Conservation (phyloP, 345 rosid species). For the Rhizophora mangle region DNA sequence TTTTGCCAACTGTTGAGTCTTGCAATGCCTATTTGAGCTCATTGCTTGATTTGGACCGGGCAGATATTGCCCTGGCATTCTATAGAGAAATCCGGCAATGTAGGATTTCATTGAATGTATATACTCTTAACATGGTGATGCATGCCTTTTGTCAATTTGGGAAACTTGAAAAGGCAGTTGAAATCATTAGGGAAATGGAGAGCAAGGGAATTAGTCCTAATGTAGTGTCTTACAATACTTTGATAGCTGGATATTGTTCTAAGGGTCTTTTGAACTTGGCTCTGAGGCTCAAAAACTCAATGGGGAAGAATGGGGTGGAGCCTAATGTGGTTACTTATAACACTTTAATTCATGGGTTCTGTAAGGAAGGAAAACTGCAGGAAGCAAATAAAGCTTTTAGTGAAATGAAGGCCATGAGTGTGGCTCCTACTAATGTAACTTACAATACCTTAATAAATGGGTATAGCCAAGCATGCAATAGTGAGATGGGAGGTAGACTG, state of each 20-base stretch:
- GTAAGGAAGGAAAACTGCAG: conserved; percentile 47
- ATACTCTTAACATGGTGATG: conserved; percentile 70
- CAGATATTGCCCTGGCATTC: conserved; percentile 57
- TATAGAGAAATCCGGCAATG: conserved; percentile 60
- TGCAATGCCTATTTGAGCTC: conserved; percentile 84
- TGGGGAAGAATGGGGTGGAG: conserved; percentile 47
- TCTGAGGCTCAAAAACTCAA: conserved; percentile 51
- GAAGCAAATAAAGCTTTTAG: conserved; percentile 60
- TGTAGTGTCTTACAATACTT: conserved; percentile 54
- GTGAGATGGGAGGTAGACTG: conserved; percentile 56
- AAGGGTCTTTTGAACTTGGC: conserved; percentile 67
- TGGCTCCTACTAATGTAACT: conserved; percentile 57
- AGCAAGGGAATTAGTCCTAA: conserved; percentile 48
- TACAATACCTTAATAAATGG: conserved; percentile 78
- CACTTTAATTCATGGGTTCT: conserved; percentile 63
- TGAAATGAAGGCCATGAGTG: conserved; percentile 60
- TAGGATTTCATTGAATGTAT: conserved; percentile 71
- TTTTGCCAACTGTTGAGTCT: conserved; percentile 63
- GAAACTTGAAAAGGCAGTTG: conserved; percentile 58
- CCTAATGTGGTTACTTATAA: conserved; percentile 68
- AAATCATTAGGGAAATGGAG: conserved; percentile 54
- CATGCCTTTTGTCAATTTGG: conserved; percentile 56
- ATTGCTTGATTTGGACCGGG: conserved; percentile 47
- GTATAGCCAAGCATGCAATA: conserved; percentile 47
- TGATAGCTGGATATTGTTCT: conserved; percentile 66